A percentile compares a stretch with the other conserved stretches of the same genome.
Evolutionary conservation across 2,329 filamentous ascomycete genomes (phyloP).

Genomic region (Mycosphaerelloides madeirae): DNA sequence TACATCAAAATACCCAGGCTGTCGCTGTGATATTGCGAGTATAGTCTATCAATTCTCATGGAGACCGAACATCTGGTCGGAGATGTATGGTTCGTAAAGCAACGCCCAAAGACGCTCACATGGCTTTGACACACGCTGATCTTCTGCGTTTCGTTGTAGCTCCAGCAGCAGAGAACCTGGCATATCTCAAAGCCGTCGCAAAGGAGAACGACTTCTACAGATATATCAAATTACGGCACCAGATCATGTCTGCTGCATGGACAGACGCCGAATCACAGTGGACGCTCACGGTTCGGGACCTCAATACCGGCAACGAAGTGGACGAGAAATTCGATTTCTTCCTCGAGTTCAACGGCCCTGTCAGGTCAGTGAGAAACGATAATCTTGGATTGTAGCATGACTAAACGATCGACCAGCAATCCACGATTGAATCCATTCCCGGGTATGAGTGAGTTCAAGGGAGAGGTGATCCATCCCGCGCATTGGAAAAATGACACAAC

Average conservation of each 20-base stretch:
- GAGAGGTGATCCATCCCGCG: constrained; percentile 11
- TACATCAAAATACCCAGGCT: constrained; percentile 29
- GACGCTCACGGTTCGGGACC: constrained; percentile 14
- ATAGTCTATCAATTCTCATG: constrained; percentile 34
- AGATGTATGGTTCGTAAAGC: too few relatives aligned
- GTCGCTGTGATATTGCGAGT: constrained; percentile 32
- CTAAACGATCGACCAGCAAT: constrained; percentile 3
- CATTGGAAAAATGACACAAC: constrained; percentile 7
- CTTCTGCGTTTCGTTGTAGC: too few relatives aligned
- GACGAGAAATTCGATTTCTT: constrained; percentile 20
- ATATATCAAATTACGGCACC: constrained; percentile 17
- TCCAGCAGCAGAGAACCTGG: constrained; percentile 18
- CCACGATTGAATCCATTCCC: constrained; percentile 8
- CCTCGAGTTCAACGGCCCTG: constrained; percentile 21
- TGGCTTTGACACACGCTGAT: too few relatives aligned
- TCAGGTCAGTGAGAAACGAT: constrained; percentile 6
- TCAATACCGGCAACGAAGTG: constrained; percentile 3
- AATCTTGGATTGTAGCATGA: not conserved
- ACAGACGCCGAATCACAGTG: constrained; percentile 15
- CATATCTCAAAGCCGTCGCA: constrained; percentile 17
- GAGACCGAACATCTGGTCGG: constrained; percentile 24
- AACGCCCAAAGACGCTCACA: too few relatives aligned
- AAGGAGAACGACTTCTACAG: constrained; percentile 18
- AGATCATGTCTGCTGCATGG: constrained; percentile 16
- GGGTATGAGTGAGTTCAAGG: constrained; percentile 12